A percentile compares a stretch with the other conserved stretches of the same genome.
phyloP scores from a whole-genome alignment of 2,329 filamentous ascomycete species.

The Myriosclerotinia scirpicola region DNA sequence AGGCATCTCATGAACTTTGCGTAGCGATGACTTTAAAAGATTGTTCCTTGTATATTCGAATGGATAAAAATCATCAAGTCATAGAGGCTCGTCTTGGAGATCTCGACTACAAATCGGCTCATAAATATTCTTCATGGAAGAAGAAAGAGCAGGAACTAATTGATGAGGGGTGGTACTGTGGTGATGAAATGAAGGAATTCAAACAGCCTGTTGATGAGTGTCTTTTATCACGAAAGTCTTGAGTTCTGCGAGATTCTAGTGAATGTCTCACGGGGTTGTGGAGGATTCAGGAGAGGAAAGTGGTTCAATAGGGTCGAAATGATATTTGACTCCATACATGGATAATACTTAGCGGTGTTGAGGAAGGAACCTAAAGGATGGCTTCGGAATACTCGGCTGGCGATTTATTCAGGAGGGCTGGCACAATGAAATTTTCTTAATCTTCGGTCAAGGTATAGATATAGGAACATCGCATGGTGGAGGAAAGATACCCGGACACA shows the following conservation, averaged over 20 bases:
- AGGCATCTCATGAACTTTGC: constrained; percentile 51
- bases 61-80: constrained; percentile 43
- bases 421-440: too few species aligned
- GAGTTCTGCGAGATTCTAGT: neutral
- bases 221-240: neutral
- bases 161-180: constrained; percentile 66
- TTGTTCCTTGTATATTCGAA: constrained; percentile 71
- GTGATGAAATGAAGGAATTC: constrained; percentile 38
- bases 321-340: too few species aligned
- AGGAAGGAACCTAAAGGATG: too few species aligned
- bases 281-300: too few species aligned
- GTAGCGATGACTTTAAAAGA: constrained; percentile 80
- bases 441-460: too few species aligned
- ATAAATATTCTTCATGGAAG: constrained; percentile 69
- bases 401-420: too few species aligned
- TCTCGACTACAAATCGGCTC: constrained; percentile 71
- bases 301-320: too few species aligned
- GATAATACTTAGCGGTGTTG: too few species aligned
- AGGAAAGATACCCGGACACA: too few species aligned
- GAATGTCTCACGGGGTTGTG: too few species aligned
- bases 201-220: constrained; percentile 25
- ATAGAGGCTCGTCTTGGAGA: constrained; percentile 67
- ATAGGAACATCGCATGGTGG: too few species aligned
- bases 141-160: constrained; percentile 62
- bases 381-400: too few species aligned